Conservation (phyloP, 2,329 filamentous ascomycete species). For the Diaporthe ilicicola region DNA sequence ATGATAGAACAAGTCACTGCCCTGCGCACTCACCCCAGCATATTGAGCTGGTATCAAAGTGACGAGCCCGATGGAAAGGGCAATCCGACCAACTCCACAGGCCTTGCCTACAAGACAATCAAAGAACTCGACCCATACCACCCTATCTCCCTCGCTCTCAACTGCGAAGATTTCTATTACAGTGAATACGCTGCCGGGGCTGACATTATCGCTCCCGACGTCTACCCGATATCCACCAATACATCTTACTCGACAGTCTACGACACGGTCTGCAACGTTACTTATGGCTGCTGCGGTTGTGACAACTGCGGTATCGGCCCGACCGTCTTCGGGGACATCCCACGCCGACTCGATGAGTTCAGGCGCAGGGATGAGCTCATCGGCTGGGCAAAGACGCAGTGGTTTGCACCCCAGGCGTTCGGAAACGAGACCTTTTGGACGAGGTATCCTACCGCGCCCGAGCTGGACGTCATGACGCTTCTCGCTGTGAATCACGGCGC, state of each 20-base stretch:
- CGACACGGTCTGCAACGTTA: conserved; percentile 56
- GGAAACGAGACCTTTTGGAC: conserved; percentile 56
- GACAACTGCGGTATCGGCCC: conserved; percentile 51
- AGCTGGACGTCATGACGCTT: conserved; percentile 57
- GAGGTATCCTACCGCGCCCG: conserved; percentile 52
- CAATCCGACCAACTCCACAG: conserved; percentile 55
- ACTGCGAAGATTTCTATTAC: conserved; percentile 63
- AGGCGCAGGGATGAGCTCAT: conserved; percentile 51
- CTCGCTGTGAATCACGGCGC: conserved; percentile 58
- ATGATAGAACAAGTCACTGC: conserved; percentile 44
- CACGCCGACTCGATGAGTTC: conserved; percentile 51
- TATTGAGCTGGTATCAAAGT: conserved; percentile 58
- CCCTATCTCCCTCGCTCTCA: conserved; percentile 59
- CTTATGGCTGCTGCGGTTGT: conserved; percentile 62
- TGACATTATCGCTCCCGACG: conserved; percentile 56
- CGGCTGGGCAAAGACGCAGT: conserved; percentile 51
- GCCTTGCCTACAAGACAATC: conserved; percentile 52
- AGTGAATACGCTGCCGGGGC: conserved; percentile 56
- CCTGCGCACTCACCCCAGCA: conserved; percentile 43
- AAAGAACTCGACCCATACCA: conserved; percentile 59
- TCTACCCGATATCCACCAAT: conserved; percentile 59
- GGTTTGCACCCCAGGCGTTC: conserved; percentile 60
- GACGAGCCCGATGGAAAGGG: conserved; percentile 59
- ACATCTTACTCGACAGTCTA: conserved; percentile 53
- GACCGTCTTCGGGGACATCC: conserved; percentile 53